These are phyloP conservation scores for Phytophthora aleatoria DNA, from an alignment of 352 stramenopile species.

Conservation along the genomic window DNA sequence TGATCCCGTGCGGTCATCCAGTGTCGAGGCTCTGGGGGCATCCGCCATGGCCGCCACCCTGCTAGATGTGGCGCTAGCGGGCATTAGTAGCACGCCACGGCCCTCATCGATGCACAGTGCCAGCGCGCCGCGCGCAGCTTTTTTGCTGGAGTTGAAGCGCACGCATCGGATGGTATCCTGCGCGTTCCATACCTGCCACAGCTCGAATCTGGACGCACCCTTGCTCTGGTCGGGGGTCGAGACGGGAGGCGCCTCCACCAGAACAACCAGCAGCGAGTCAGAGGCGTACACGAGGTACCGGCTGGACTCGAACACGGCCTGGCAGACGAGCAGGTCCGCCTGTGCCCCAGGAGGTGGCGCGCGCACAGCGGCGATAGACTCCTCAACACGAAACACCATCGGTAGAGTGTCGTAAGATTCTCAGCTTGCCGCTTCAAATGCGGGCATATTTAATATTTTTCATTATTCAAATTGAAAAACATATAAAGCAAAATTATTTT, in stretches of 20 bases:
- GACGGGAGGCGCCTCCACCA: slow-evolving; percentile 42
- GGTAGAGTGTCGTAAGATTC: neutral
- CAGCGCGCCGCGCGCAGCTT: slow-evolving; percentile 54
- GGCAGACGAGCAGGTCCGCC: slow-evolving; percentile 37
- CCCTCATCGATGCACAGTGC: slow-evolving; percentile 69
- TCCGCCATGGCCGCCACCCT: slow-evolving; percentile 19
- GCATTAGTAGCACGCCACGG: slow-evolving; percentile 67
- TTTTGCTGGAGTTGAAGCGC: slow-evolving; percentile 59
- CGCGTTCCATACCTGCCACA: slow-evolving; percentile 75
- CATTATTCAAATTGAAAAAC: neutral
- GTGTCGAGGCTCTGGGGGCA: slow-evolving; percentile 10
- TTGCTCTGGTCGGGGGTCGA: slow-evolving; percentile 13
- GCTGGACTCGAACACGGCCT: slow-evolving; percentile 51
- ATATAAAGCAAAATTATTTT: neutral
- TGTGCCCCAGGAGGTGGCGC: slow-evolving; percentile 35
- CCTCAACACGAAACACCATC: slow-evolving; percentile 55
- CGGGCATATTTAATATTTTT: neutral
- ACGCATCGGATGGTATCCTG: slow-evolving; percentile 53
- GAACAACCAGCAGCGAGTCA: slow-evolving; percentile 65
- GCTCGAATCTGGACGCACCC: slow-evolving; percentile 49
- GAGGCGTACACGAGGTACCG: slow-evolving; percentile 66
- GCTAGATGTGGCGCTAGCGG: slow-evolving; percentile 40
- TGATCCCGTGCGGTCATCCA: slow-evolving; percentile 1
- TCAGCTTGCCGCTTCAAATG: neutral
- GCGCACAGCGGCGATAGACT: slow-evolving; percentile 47